Conservation (phyloP, 2,329 filamentous ascomycete species). For the Ceratocystis smalleyi region DNA sequence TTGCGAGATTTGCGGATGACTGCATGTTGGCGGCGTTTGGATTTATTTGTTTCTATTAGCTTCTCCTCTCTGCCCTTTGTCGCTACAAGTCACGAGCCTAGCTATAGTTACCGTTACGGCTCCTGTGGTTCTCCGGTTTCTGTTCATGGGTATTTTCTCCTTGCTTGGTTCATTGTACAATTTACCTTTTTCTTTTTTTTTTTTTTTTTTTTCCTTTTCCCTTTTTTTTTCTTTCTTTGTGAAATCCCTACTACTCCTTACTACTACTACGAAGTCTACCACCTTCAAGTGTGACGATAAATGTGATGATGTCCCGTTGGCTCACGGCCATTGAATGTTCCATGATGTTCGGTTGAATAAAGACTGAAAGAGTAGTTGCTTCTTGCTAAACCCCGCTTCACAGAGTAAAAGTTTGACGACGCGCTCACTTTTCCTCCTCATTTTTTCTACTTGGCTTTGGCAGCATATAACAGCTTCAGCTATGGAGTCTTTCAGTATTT, state of each 20-base stretch:
- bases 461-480: background rate
- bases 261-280: background rate
- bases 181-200: background rate
- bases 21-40: background rate
- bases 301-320: background rate
- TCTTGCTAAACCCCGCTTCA: background rate
- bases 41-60: background rate
- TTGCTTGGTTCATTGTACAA: background rate
- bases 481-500: slow-evolving; percentile 5
- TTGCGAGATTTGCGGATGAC: background rate
- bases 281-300: background rate
- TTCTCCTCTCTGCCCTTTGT: background rate
- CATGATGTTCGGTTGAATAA: background rate
- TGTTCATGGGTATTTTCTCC: background rate
- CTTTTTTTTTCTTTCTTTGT: no score
- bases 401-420: background rate
- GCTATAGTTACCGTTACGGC: background rate
- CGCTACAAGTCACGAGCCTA: background rate
- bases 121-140: background rate
- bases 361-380: background rate
- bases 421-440: background rate
- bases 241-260: background rate
- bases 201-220: no score
- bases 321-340: background rate
- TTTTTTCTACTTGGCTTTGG: background rate